Evolutionary conservation across 2,329 filamentous ascomycete genomes (phyloP).

Genomic region (Sclerotinia sclerotiorum): DNA sequence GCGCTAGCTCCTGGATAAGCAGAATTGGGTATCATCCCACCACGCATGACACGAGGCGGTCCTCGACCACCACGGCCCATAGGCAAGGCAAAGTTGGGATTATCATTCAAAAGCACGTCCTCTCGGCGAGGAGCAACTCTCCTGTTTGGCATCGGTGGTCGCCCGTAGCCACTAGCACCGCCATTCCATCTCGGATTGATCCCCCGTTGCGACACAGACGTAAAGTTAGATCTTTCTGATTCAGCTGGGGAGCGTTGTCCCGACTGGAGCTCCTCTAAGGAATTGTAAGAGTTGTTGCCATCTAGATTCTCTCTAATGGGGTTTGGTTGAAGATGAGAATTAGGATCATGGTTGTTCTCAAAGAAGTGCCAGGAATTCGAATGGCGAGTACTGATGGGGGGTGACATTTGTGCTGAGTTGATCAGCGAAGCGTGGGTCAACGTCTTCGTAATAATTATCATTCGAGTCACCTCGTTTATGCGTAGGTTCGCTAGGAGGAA

Average conservation of each 20-base stretch:
- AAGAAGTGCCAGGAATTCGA: conserved; percentile 34
- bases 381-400: conserved; percentile 39
- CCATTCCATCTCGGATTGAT: conserved; percentile 83
- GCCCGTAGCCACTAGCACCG: conserved; percentile 35
- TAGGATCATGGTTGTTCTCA: conserved; percentile 27
- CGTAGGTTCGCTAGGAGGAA: conserved; percentile 41
- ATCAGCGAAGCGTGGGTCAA: conserved; percentile 81
- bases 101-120: conserved; percentile 73
- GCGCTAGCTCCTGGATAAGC: conserved; percentile 48
- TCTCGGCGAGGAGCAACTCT: conserved; percentile 50
- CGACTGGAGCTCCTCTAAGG: conserved; percentile 63
- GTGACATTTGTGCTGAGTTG: conserved; percentile 25
- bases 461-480: conserved; percentile 35
- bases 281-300: conserved; percentile 51
- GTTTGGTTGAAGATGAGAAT: conserved; percentile 38
- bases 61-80: conserved; percentile 37
- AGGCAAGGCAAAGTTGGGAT: conserved; percentile 82
- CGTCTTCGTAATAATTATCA: conserved; percentile 81
- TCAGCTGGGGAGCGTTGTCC: conserved; percentile 69
- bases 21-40: conserved; percentile 51
- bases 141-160: conserved; percentile 41
- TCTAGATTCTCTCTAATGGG: conserved; percentile 29
- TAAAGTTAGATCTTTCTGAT: conserved; percentile 83
- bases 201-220: conserved; percentile 83
- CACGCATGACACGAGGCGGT: conserved; percentile 26